Evolutionary conservation across 192 early-diverging fungal genomes (phyloP).

Genomic region (Mortierella claussenii): DNA sequence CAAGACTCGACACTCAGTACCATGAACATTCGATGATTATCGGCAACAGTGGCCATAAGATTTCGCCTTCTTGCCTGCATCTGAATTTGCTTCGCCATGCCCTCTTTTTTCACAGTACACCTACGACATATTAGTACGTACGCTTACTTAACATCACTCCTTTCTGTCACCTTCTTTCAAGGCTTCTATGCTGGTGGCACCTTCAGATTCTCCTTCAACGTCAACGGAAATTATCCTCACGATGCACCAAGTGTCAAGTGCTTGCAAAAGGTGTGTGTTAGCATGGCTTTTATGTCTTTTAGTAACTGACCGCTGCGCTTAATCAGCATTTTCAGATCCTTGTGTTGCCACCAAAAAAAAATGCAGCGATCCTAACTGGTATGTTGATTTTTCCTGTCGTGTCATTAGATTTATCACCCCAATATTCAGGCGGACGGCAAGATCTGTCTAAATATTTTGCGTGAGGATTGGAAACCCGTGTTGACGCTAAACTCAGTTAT

Average conservation of each 20-base stretch:
- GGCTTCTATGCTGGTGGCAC: conserved; percentile 88
- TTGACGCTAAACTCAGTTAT: conserved; percentile 90
- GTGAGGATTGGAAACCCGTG: conserved; percentile 99
- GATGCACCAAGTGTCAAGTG: conserved; percentile 94
- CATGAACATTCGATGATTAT: no score
- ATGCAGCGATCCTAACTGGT: no score
- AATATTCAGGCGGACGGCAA: conserved; percentile 98
- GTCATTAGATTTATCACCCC: conserved; percentile 91
- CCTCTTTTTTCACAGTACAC: no score
- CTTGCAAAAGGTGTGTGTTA: conserved; percentile 75
- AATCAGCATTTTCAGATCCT: background rate
- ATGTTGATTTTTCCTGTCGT: background rate
- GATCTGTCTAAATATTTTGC: conserved; percentile 95
- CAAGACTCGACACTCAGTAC: no score
- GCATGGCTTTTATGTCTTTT: no score
- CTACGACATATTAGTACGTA: no score
- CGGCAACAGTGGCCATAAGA: no score
- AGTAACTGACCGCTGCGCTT: no score
- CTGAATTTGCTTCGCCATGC: no score
- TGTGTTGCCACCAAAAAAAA: background rate
- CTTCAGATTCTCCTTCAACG: conserved; percentile 85
- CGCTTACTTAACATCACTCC: background rate
- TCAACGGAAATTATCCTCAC: conserved; percentile 93
- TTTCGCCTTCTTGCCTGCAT: no score
- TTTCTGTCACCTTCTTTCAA: conserved; percentile 19